These are phyloP conservation scores for Crotalaria pallida DNA, from an alignment of 306 rosid genomes.

Conservation along the genomic window DNA sequence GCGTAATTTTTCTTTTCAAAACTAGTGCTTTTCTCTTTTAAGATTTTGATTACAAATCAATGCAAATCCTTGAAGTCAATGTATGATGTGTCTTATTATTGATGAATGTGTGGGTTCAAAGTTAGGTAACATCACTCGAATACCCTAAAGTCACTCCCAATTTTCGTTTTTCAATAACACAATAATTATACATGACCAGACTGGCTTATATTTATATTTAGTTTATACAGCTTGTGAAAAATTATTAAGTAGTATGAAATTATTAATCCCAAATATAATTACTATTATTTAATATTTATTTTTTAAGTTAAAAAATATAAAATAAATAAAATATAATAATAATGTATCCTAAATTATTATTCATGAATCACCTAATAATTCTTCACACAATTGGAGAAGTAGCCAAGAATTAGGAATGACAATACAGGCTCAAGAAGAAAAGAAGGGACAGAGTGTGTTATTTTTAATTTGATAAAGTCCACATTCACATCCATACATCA, in stretches of 20 bases:
- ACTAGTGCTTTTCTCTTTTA: background rate
- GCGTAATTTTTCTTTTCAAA: too few species aligned
- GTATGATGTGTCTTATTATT: background rate
- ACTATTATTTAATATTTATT: too few species aligned
- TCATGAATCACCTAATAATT: too few species aligned
- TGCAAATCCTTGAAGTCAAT: background rate
- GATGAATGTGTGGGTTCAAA: background rate
- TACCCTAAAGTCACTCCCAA: background rate
- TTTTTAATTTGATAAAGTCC: background rate
- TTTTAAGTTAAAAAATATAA: too few species aligned
- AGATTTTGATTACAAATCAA: background rate
- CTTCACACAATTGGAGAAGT: too few species aligned
- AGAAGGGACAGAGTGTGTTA: background rate
- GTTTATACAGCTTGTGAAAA: too few species aligned
- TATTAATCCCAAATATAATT: too few species aligned
- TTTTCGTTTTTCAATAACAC: background rate
- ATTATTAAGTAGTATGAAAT: too few species aligned
- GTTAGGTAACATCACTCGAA: background rate
- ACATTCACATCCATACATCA: conserved; percentile 22
- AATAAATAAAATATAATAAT: too few species aligned
- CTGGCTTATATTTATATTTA: too few species aligned
- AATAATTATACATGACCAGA: background rate
- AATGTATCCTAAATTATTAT: too few species aligned
- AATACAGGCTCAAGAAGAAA: background rate
- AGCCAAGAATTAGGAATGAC: background rate